phyloP scores from a whole-genome alignment of 331 rosid genomes.

The Prunus yedoensis region DNA sequence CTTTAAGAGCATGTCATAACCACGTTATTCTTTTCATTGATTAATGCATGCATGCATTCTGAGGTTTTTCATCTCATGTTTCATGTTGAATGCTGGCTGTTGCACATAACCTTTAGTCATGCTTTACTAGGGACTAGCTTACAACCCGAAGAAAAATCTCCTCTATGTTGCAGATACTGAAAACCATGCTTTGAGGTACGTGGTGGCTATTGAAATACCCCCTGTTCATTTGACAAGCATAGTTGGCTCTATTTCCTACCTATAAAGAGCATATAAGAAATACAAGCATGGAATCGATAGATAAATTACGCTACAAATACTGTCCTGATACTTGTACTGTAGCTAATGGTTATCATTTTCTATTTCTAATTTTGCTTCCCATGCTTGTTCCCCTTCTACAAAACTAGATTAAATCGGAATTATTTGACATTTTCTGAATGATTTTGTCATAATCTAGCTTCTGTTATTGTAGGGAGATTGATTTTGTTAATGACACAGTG shows the following conservation, averaged over 20 bases:
- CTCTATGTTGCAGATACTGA: constrained; percentile 97
- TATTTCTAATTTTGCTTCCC: constrained; percentile 5
- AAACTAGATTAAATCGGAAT: neutral
- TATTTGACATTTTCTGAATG: constrained; percentile 4
- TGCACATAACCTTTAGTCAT: constrained; percentile 23
- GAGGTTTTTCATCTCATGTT: constrained; percentile 17
- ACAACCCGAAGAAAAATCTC: constrained; percentile 79
- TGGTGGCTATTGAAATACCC: neutral
- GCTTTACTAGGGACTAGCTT: constrained; percentile 80
- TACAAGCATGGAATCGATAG: no score
- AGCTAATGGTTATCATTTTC: neutral
- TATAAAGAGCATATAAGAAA: constrained; percentile 1
- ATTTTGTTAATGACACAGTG: constrained; percentile 79
- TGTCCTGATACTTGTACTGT: neutral
- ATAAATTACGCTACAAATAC: no score
- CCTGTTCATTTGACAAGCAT: neutral
- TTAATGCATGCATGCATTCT: constrained; percentile 1
- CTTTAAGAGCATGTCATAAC: neutral
- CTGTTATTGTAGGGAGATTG: constrained; percentile 66
- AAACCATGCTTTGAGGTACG: constrained; percentile 95
- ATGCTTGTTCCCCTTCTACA: neutral
- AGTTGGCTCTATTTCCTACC: neutral
- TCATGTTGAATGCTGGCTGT: constrained; percentile 21
- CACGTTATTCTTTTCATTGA: constrained; percentile 8
- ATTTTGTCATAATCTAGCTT: constrained; percentile 21